phyloP scores from a whole-genome alignment of 148 eudicot genomes.

The Chenopodium quinoa region DNA sequence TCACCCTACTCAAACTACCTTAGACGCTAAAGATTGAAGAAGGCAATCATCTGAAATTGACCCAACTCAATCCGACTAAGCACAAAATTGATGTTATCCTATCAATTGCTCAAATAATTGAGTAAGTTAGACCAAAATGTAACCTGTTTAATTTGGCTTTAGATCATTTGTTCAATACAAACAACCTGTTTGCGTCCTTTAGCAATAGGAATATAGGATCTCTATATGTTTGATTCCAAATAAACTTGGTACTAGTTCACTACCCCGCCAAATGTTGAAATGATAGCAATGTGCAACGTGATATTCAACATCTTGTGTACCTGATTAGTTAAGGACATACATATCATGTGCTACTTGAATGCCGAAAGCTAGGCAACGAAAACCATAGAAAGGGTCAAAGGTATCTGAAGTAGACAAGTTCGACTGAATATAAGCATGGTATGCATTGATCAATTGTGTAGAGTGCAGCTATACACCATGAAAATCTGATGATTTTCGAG shows the following conservation, averaged over 20 bases:
- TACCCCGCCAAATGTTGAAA: background rate
- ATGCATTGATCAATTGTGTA: background rate
- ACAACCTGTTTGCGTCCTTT: background rate
- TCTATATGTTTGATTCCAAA: background rate
- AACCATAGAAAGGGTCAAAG: background rate
- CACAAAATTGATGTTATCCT: too few species aligned
- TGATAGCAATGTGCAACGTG: background rate
- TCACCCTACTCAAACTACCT: too few species aligned
- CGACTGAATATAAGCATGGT: background rate
- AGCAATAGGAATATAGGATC: too few species aligned
- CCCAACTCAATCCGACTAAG: too few species aligned
- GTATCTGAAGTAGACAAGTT: background rate
- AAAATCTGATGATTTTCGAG: slow-evolving; percentile 13
- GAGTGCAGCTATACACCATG: background rate
- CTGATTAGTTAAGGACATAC: background rate
- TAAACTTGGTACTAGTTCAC: background rate
- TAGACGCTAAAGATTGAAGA: too few species aligned
- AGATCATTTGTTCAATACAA: too few species aligned
- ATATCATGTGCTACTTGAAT: background rate
- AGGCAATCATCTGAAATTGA: too few species aligned
- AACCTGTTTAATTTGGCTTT: too few species aligned
- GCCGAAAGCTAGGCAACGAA: background rate
- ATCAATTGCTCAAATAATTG: too few species aligned
- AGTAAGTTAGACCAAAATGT: too few species aligned
- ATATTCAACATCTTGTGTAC: background rate